Percentiles rank a stretch among this genome's conserved stretches.
Conservation (phyloP, 768 basidiomycete genomes). For the Leucosporidium scottii region DNA sequence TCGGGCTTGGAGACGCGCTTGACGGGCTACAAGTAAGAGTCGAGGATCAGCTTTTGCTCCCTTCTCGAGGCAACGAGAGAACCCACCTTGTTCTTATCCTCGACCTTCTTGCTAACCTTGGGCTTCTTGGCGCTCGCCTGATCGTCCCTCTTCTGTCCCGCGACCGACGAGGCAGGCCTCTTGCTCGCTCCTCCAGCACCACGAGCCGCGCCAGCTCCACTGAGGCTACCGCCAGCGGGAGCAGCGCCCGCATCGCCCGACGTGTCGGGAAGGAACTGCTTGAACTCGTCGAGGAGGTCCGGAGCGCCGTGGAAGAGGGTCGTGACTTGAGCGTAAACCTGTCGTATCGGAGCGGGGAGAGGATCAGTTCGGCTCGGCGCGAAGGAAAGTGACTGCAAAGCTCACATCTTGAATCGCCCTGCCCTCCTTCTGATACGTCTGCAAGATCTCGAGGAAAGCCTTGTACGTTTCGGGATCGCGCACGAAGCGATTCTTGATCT, state of each 20-base stretch:
- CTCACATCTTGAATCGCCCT: conserved; percentile 52
- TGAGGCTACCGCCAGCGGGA: not conserved
- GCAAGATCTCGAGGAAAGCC: conserved; percentile 48
- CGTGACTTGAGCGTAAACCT: conserved; percentile 36
- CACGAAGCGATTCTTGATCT: conserved; percentile 84
- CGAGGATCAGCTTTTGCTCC: not conserved
- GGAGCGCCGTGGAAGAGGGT: conserved; percentile 30
- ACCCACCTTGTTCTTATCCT: conserved; percentile 1
- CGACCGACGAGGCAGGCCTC: not conserved
- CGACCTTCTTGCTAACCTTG: conserved; percentile 1
- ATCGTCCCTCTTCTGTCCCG: not conserved
- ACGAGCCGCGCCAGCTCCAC: not conserved
- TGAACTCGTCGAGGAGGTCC: conserved; percentile 35
- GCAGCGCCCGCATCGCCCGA: conserved; percentile 9
- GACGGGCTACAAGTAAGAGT: not conserved
- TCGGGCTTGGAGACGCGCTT: not conserved
- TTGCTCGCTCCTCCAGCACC: not conserved
- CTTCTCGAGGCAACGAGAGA: not conserved
- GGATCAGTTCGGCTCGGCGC: not conserved
- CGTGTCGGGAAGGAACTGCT: conserved; percentile 34
- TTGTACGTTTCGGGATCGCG: conserved; percentile 75
- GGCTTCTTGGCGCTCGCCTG: not conserved
- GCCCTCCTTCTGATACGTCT: conserved; percentile 53
- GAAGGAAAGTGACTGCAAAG: conserved; percentile 16
- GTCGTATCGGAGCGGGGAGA: not conserved